These are phyloP conservation scores for Oryza meridionalis DNA, from an alignment of 176 grass and related monocot genomes.

Conservation along the genomic window DNA sequence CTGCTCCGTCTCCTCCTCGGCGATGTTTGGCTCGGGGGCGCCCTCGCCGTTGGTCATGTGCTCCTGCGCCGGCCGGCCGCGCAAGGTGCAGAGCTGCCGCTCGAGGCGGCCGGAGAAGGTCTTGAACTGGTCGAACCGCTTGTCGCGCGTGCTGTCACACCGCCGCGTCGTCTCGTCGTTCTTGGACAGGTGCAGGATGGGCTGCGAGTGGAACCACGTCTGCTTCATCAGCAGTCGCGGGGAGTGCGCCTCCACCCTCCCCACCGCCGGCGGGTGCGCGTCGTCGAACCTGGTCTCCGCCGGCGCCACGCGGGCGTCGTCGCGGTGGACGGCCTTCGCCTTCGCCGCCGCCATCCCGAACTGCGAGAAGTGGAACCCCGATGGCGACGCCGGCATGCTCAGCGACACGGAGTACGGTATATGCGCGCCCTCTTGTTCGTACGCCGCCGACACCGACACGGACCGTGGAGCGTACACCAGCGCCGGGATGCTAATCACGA, in stretches of 20 bases:
- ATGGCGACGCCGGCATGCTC: constrained; percentile 70
- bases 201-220: constrained; percentile 60
- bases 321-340: neutral
- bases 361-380: constrained; percentile 58
- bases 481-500: constrained; percentile 45
- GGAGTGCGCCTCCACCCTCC: neutral
- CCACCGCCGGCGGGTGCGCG: neutral
- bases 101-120: constrained; percentile 92
- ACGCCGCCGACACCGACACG: neutral
- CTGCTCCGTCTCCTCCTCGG: constrained; percentile 53
- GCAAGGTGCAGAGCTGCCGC: constrained; percentile 79
- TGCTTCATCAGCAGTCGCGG: constrained; percentile 48
- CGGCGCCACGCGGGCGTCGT: constrained; percentile 16
- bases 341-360: constrained; percentile 4
- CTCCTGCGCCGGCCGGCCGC: constrained; percentile 55
- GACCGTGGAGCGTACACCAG: neutral
- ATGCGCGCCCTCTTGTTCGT: neutral
- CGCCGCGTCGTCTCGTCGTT: constrained; percentile 15
- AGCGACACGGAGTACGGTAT: constrained; percentile 45
- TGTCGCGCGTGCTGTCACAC: constrained; percentile 50
- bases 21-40: constrained; percentile 6
- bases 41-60: neutral
- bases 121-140: constrained; percentile 82
- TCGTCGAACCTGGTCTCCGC: neutral
- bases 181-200: constrained; percentile 29